A percentile compares a stretch with the other conserved stretches of the same genome.
These are phyloP conservation scores for Nannizzia gypsea DNA, from an alignment of 2,329 filamentous ascomycete genomes.

Conservation along the genomic window DNA sequence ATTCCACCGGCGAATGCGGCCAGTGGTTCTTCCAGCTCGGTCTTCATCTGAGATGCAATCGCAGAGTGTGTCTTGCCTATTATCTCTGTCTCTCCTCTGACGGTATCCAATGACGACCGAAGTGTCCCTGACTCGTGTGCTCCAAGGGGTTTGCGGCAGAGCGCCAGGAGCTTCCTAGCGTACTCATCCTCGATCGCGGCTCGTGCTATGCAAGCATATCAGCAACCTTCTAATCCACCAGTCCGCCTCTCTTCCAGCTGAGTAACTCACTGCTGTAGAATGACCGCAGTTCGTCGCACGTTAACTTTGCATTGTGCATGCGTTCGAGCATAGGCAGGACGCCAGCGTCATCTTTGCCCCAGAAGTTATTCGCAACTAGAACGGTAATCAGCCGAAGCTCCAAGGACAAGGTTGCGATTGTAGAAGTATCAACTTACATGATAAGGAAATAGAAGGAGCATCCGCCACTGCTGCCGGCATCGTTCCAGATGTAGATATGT, in stretches of 20 bases:
- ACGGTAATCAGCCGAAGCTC: neutral
- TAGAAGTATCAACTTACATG: constrained; percentile 40
- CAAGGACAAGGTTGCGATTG: neutral
- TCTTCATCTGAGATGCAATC: constrained; percentile 90
- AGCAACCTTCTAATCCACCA: neutral
- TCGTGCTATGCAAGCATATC: constrained; percentile 47
- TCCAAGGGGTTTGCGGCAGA: constrained; percentile 79
- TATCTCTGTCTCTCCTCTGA: constrained; percentile 78
- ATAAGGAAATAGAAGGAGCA: constrained; percentile 53
- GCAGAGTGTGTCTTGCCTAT: constrained; percentile 89
- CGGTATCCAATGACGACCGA: constrained; percentile 70
- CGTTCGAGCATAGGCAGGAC: constrained; percentile 83
- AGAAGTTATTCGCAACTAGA: constrained; percentile 96
- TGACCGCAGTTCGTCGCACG: constrained; percentile 80
- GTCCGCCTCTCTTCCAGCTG: neutral
- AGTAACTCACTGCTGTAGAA: constrained; percentile 65
- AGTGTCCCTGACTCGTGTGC: constrained; percentile 78
- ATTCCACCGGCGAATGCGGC: constrained; percentile 85
- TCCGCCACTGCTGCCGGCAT: constrained; percentile 54
- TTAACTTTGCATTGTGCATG: constrained; percentile 88
- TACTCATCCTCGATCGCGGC: constrained; percentile 96
- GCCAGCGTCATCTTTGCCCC: constrained; percentile 97
- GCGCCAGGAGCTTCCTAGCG: constrained; percentile 69
- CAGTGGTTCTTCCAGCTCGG: constrained; percentile 85
- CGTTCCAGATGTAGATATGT: constrained; percentile 14